Evolutionary conservation across 225 moss, liverwort and hornwort species (phyloP), one percentile per base, ranked within the genome.

Genomic region (Climacium dendroides): DNA sequence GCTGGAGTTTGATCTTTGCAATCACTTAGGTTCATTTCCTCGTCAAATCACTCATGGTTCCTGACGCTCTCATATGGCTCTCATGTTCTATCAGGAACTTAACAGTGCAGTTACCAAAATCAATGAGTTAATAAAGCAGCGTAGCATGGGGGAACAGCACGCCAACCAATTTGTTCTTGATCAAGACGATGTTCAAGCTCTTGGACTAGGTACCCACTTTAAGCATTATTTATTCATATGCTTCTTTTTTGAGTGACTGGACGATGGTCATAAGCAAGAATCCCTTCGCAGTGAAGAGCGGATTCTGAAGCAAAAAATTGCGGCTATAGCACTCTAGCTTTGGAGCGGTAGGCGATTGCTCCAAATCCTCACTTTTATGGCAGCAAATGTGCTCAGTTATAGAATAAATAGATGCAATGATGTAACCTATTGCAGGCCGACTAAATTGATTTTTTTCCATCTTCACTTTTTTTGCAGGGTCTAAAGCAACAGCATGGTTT

Each of bases 111-210:
- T 96, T 41, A 88, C 73, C 47, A 94, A 94, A 89, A 94, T 98
- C 57, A 98, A 96, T 74, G 94, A 93, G 80, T 89, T 94, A 48
- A 83, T 98, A 57, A 93, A 85, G 75, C 93, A 94, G 84, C 92
- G 92, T 76, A 83, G 65, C 79, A 74, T 57, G 55, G 81, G 35
- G 78, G 89, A 80, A 88, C 89, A 76, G 73, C 90, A 89, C 70
- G 83, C 88, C 54, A 84, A 76, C 41, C 85, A 87, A 34, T 90
- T 86, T 89, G 69, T 92, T 61, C 93, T 96, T 76, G 94, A 94
- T 88, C 91, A 96, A 87, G 94, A 94, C 59, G 98, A 96, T 80
- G 60, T 96, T 60, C 90, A 94, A 86, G 89, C 94, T 90, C 94
- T 94, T 85, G 93, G 94, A 87, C 70, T 95, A 78, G 96, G 96